phyloP scores from a whole-genome alignment of 164 flowering plant species.

The Magnolia sinica region DNA sequence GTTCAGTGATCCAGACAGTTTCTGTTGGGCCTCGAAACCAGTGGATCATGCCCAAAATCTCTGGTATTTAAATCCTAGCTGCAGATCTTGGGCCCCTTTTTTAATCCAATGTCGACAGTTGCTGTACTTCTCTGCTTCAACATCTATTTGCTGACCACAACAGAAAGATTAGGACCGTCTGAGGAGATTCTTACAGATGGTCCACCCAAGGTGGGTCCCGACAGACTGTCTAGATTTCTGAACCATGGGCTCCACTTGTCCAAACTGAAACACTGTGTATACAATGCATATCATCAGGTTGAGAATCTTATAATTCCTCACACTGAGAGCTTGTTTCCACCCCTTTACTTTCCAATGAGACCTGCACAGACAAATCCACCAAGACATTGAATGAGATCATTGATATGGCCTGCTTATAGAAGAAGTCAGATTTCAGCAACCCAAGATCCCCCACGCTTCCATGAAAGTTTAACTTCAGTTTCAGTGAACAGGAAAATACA shows the following conservation, averaged over 20 bases:
- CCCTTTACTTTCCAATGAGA: constrained; percentile 33
- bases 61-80: too few species aligned
- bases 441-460: neutral
- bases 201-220: neutral
- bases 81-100: too few species aligned
- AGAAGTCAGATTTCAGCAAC: neutral
- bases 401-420: neutral
- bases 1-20: too few species aligned
- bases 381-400: neutral
- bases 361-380: constrained; percentile 24
- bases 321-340: constrained; percentile 8
- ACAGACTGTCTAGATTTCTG: too few species aligned
- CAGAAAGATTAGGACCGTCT: neutral
- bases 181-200: neutral
- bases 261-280: too few species aligned
- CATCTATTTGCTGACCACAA: neutral
- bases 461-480: neutral
- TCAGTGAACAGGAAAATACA: neutral
- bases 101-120: too few species aligned
- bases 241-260: too few species aligned
- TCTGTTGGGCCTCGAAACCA: too few species aligned
- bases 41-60: too few species aligned
- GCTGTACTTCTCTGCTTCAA: too few species aligned
- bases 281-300: too few species aligned
- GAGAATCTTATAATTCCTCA: too few species aligned